Base-by-base conservation (phyloP, 2,329 filamentous ascomycete genomes). In the Sordariomycetes sp. region DNA sequence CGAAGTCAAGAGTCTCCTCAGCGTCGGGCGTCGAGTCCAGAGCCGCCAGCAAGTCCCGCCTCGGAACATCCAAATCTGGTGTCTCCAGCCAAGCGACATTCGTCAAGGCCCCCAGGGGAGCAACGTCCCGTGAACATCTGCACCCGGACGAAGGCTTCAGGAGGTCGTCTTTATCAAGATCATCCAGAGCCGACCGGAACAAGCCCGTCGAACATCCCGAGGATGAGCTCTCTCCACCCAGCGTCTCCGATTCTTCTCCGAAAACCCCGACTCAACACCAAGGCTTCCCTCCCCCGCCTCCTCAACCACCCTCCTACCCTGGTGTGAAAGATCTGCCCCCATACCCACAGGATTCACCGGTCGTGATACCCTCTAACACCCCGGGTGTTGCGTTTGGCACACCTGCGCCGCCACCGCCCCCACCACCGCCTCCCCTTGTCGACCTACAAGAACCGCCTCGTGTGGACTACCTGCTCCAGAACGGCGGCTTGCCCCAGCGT, bases 401-500 rank as follows among this genome's bases (percentile, higher is more conserved):
- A 7, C 73, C 79, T 3, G 74, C 73, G 2, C 75, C 76, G 0
- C 79, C 78, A 0, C 78, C 81, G 0, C 76, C 81, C 1, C 81
- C 90, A 1, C 90, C 89, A 0, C 90, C 91, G 0, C 91, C 88
- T 2, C 87, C 90, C 1, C 85, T 88, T 1, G 81, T 90, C 10
- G 81, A 85, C 63, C 75, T 85, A 56, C 78, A 86, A 51, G 85
- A 90, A 48, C 80, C 86, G 14, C 93, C 93, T 0, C 83, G 89
- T 61, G 91, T 97, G 20, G 93, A 97, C 69, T 97, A 97, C 68
- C 77, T 97, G 20, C 79, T 97, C 58, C 90, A 94, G 65, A 87
- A 97, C 69, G 93, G 93, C 46, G 93, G 93, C 1, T 74, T 97
- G 20, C 71, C 84, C 24, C 80, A 87, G 52, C 77, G 84, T 1